phyloP scores from a whole-genome alignment of 2,329 filamentous ascomycete genomes.

The Alternaria gansuensis region DNA sequence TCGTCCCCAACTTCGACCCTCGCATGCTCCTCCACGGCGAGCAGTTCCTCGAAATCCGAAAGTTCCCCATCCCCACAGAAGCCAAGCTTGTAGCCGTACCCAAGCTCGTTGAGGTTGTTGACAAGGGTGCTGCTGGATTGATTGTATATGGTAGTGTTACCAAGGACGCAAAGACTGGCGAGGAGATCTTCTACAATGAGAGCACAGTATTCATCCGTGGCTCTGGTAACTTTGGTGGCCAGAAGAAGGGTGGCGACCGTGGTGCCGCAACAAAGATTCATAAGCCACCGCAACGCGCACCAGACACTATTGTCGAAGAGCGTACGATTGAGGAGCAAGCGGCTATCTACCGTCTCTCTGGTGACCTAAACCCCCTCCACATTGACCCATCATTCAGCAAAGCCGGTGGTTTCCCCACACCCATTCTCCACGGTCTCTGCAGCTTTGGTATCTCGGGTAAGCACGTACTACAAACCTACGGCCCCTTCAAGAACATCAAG shows the following conservation, averaged over 20 bases:
- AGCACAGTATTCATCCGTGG: slow-evolving; percentile 91
- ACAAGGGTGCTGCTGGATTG: slow-evolving; percentile 91
- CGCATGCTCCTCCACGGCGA: slow-evolving; percentile 99
- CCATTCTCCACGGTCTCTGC: slow-evolving; percentile 97
- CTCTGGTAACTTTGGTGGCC: slow-evolving; percentile 87
- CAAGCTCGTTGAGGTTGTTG: slow-evolving; percentile 89
- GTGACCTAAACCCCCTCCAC: slow-evolving; percentile 96
- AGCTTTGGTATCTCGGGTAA: slow-evolving; percentile 92
- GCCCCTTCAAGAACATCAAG: slow-evolving; percentile 89
- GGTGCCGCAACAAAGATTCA: slow-evolving; percentile 83
- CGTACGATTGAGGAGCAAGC: slow-evolving; percentile 91
- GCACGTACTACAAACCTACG: slow-evolving; percentile 85
- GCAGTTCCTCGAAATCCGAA: slow-evolving; percentile 94
- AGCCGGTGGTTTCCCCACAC: slow-evolving; percentile 91
- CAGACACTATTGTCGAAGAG: slow-evolving; percentile 85
- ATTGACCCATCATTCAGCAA: slow-evolving; percentile 94
- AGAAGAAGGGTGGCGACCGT: slow-evolving; percentile 77
- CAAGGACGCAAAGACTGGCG: slow-evolving; percentile 82
- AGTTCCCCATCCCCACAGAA: slow-evolving; percentile 88
- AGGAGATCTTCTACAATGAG: slow-evolving; percentile 97
- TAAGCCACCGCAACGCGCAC: slow-evolving; percentile 76
- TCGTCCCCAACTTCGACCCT: slow-evolving; percentile 94
- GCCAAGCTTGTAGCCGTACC: slow-evolving; percentile 78
- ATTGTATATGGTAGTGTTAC: slow-evolving; percentile 83
- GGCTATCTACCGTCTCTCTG: slow-evolving; percentile 89